Percentiles rank a stretch among this genome's conserved stretches.
Evolutionary conservation across 768 basidiomycete species (phyloP).

Genomic region (Termitomyces eurrhizus): DNA sequence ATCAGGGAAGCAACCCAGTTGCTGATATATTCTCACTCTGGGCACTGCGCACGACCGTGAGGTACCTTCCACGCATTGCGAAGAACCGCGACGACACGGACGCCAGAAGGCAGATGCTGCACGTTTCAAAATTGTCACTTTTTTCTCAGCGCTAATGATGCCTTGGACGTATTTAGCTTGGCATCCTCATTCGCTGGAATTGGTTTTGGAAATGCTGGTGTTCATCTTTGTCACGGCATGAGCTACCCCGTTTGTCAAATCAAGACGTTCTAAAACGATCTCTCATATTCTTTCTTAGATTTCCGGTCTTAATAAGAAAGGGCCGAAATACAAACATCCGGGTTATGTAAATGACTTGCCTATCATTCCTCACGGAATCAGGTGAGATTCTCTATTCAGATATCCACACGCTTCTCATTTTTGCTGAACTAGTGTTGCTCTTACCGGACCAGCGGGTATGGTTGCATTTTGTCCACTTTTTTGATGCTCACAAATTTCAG

Average conservation of each 20-base stretch:
- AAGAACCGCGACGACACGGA: constrained; percentile 76
- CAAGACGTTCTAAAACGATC: neutral
- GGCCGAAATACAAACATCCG: constrained; percentile 87
- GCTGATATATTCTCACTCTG: constrained; percentile 95
- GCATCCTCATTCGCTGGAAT: constrained; percentile 95
- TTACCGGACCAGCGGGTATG: constrained; percentile 81
- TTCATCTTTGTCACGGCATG: constrained; percentile 88
- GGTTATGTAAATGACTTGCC: constrained; percentile 84
- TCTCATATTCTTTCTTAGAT: constrained; percentile 48
- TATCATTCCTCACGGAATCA: constrained; percentile 92
- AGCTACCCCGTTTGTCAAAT: constrained; percentile 69
- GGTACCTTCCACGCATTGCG: constrained; percentile 84
- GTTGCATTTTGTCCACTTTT: neutral
- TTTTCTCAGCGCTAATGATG: neutral
- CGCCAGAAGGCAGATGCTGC: constrained; percentile 91
- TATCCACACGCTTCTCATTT: neutral
- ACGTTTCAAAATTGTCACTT: constrained; percentile 5
- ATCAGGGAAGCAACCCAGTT: constrained; percentile 91
- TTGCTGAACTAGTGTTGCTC: constrained; percentile 60
- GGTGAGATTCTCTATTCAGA: constrained; percentile 31
- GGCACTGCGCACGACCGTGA: constrained; percentile 87
- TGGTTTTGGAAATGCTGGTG: constrained; percentile 92
- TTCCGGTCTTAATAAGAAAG: constrained; percentile 91
- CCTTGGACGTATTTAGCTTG: constrained; percentile 41
- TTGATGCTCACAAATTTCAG: constrained; percentile 28